Evolutionary conservation across 352 stramenopile species (phyloP), one percentile per base, ranked within the genome.

Genomic region (Pythium chondricola): DNA sequence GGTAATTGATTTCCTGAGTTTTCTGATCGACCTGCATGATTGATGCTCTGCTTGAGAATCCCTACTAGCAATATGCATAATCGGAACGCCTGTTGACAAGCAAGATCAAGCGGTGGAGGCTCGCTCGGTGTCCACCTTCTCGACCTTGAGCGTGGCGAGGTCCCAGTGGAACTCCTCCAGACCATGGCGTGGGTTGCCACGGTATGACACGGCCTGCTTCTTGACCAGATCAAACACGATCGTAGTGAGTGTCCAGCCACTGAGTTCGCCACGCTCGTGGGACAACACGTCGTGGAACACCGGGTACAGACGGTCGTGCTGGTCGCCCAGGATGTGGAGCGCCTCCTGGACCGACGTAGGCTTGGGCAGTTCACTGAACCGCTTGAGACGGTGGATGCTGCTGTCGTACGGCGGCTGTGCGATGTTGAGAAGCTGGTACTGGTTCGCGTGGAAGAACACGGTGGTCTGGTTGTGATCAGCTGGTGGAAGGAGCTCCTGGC

Each of bases 391-490:
- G 48, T 89, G 73, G 24, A 85, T 40, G 51, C 74, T 87, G 58
- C 78, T 89, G 32, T 79, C 48, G 40, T 83, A 83, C 27, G 70
- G 68, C 8, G 74, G 78, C 43, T 89, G 78, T 11, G 58, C 17
- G 25, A 87, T 69, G 21, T 67, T 56, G 31, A 89, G 58, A 2
- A 73, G 71, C 56, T 87, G 75, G 47, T 89, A 89, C 57, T 89
- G 78, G 25, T 89, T 89, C 2, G 74, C 71, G 22, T 87, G 78
- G 54, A 85, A 89, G 47, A 76, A 85, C 7, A 69, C 58, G 1
- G 57, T 48, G 5, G 79, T 61, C 1, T 59, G 43, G 13, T 21
- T 44, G n/a, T 17, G 35, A 16, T 51, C 36, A 38, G 24, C 9
- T 6, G 54, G 43, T 16, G 35, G 18, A 0, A 58, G 18, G 29